Percentiles rank a stretch among this genome's conserved stretches.
Evolutionary conservation across 129 eudicot genomes (phyloP).

Genomic region (Artemisia argyi): DNA sequence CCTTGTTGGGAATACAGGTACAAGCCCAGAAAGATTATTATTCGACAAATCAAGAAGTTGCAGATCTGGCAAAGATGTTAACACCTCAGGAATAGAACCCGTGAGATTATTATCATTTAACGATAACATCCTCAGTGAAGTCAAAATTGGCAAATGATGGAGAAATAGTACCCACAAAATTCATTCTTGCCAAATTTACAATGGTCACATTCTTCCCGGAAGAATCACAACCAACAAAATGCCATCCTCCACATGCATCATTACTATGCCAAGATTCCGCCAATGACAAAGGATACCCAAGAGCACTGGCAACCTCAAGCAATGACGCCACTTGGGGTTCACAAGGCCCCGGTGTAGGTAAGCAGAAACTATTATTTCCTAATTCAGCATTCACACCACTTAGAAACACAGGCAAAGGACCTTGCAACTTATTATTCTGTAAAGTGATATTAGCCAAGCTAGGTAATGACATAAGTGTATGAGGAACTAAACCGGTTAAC

Average conservation of each 20-base stretch:
- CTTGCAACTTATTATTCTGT: too few species aligned
- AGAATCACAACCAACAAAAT: too few species aligned
- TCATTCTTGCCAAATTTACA: too few species aligned
- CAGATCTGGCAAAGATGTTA: slow-evolving; percentile 12
- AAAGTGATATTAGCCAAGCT: too few species aligned
- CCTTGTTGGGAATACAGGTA: background rate
- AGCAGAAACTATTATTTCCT: slow-evolving; percentile 44
- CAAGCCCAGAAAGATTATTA: slow-evolving; percentile 11
- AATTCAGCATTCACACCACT: slow-evolving; percentile 4
- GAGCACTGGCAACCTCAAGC: slow-evolving; percentile 40
- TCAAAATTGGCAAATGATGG: too few species aligned
- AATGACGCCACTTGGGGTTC: slow-evolving; percentile 45
- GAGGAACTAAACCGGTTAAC: too few species aligned
- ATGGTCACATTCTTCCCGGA: too few species aligned
- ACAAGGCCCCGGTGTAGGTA: slow-evolving; percentile 39
- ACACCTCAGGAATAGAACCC: slow-evolving; percentile 28
- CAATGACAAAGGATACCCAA: slow-evolving; percentile 39
- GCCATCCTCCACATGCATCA: slow-evolving; percentile 40
- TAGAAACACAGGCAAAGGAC: too few species aligned
- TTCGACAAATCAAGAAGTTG: slow-evolving; percentile 20
- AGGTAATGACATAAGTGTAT: too few species aligned
- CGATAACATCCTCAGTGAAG: too few species aligned
- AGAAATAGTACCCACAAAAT: too few species aligned
- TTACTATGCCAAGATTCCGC: slow-evolving; percentile 42
- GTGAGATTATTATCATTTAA: background rate